Conservation (phyloP, 352 stramenopile genomes). For the Phytophthora cryptogea region DNA sequence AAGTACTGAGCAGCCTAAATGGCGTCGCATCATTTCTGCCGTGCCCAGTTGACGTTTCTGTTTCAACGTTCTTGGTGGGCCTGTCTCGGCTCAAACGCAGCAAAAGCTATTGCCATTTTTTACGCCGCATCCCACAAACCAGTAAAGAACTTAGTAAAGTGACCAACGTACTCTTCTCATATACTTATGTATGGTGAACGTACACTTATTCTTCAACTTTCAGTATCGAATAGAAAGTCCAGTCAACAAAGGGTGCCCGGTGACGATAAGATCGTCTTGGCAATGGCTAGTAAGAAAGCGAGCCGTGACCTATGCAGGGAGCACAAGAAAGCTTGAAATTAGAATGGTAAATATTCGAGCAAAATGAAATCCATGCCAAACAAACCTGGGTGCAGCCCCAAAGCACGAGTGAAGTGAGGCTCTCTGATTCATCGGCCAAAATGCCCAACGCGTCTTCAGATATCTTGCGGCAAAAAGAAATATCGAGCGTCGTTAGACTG, state of each 20-base stretch:
- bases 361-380: constrained; percentile 4
- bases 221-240: constrained; percentile 77
- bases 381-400: constrained; percentile 80
- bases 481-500: constrained; percentile 56
- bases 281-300: constrained; percentile 75
- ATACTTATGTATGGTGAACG: not conserved
- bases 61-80: constrained; percentile 12
- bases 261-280: constrained; percentile 62
- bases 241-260: constrained; percentile 71
- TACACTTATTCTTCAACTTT: constrained; percentile 1
- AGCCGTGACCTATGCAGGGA: constrained; percentile 54
- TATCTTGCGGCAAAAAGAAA: constrained; percentile 80
- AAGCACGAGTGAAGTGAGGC: constrained; percentile 54
- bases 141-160: no score
- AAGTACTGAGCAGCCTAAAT: not conserved
- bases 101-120: constrained; percentile 12
- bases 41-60: constrained; percentile 10
- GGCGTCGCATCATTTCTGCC: constrained; percentile 13
- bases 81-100: constrained; percentile 1
- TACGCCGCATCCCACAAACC: not conserved
- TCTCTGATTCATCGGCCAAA: constrained; percentile 54
- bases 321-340: not conserved
- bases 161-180: no score
- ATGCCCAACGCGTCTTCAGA: constrained; percentile 69
- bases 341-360: not conserved